Conservation (phyloP, 495 filamentous ascomycete genomes). For the Amphirosellinia nigrospora region DNA sequence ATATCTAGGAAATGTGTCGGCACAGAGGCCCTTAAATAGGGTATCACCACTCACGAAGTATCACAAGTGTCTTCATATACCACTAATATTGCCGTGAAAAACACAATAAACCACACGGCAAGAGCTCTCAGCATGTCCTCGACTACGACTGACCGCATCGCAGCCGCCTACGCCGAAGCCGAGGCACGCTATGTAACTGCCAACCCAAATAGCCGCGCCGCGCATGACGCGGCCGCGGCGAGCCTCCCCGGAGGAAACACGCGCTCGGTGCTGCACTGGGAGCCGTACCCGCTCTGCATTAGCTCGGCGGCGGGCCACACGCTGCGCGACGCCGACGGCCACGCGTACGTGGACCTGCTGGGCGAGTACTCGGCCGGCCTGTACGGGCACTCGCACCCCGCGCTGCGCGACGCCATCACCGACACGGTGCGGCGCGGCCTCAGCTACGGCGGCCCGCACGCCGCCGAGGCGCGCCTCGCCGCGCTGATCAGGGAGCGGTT, state of each 20-base stretch:
- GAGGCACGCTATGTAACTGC: slow-evolving; percentile 38
- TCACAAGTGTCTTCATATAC: neutral
- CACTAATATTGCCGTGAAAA: neutral
- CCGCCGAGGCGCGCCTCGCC: slow-evolving; percentile 49
- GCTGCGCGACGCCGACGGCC: slow-evolving; percentile 50
- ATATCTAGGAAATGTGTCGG: neutral
- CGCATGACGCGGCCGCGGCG: slow-evolving; percentile 46
- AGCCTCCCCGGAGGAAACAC: slow-evolving; percentile 68
- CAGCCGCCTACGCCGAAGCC: slow-evolving; percentile 38
- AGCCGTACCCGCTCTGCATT: slow-evolving; percentile 62
- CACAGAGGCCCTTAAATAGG: neutral
- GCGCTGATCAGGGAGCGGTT: slow-evolving; percentile 50
- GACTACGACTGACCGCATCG: slow-evolving; percentile 14
- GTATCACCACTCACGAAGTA: neutral
- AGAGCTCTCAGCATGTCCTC: neutral
- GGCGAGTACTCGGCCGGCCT: slow-evolving; percentile 61
- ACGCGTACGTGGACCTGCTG: slow-evolving; percentile 56
- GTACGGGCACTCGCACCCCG: slow-evolving; percentile 58
- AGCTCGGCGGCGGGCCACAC: slow-evolving; percentile 45
- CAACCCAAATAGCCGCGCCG: slow-evolving; percentile 45
- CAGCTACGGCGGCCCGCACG: slow-evolving; percentile 26
- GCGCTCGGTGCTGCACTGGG: slow-evolving; percentile 60
- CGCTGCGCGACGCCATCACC: slow-evolving; percentile 45
- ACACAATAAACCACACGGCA: too few relatives aligned
- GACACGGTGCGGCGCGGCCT: slow-evolving; percentile 26